Evolutionary conservation across 2,329 filamentous ascomycete species (phyloP), one percentile per base, ranked within the genome.

Genomic region (Alternaria angustiovoidea): DNA sequence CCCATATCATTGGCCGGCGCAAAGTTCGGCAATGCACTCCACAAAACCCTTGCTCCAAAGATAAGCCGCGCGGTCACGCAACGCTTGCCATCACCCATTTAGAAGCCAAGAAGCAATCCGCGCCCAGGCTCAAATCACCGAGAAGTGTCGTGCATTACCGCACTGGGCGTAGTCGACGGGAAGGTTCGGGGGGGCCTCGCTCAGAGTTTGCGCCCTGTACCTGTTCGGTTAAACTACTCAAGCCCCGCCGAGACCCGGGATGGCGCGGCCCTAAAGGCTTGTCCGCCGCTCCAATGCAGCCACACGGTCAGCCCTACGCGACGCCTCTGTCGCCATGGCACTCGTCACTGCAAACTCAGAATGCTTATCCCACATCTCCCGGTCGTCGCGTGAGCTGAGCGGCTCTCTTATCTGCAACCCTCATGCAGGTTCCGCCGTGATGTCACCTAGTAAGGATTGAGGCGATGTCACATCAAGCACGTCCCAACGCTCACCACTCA

Each of bases 191-290:
- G 14, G 12, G 12, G 51, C 30, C 30, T 46, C 30, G 41, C 41
- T 51, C 44, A 60, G 55, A 59, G 49, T 43, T 47, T 59, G 49
- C 49, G 24, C 47, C 62, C 54, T 63, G 57, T 59, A 43, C 62
- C 60, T 57, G 20, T 62, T 61, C 63, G 67, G 67, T 55, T 55
- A 64, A 57, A 61, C 52, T 55, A 38, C 55, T 62, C 62, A 66
- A 74, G 67, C 54, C 57, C 48, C 62, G 62, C 64, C 63, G 62
- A 65, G 63, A 46, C 43, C 57, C 61, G 59, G 68, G 66, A 59
- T 60, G 64, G 58, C 59, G 65, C 61, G 59, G 56, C 51, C 56
- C 51, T 36, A 34, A 61, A 69, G 59, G 72, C 70, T 74, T 72
- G 65, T 64, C 47, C 49, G 55, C 28, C 62, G 53, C 60, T 59